These are phyloP conservation scores for Cladorrhinum sp. DNA, from an alignment of 2,329 filamentous ascomycete species.

Conservation along the genomic window DNA sequence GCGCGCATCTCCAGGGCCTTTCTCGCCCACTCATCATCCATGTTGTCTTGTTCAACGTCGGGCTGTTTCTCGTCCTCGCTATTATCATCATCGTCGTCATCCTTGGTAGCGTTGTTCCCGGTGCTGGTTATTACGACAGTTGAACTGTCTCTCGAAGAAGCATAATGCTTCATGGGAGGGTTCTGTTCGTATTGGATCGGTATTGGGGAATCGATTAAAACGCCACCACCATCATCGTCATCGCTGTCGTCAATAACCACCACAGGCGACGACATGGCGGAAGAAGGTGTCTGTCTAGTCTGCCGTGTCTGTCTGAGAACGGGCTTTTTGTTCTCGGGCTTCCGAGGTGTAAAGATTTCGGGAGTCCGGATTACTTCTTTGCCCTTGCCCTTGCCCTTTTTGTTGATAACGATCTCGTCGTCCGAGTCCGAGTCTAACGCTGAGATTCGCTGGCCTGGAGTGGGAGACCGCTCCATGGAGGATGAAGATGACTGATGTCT, in stretches of 20 bases:
- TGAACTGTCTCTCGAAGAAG: not conserved
- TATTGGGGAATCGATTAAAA: not conserved
- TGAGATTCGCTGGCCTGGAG: constrained; percentile 1
- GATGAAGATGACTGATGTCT: constrained; percentile 3
- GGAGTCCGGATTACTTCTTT: constrained; percentile 22
- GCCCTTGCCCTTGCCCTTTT: constrained; percentile 29
- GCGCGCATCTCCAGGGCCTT: constrained; percentile 38
- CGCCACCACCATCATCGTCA: constrained; percentile 6
- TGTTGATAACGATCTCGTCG: constrained; percentile 20
- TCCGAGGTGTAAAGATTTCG: constrained; percentile 10
- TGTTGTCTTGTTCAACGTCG: constrained; percentile 10
- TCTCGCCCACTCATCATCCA: constrained; percentile 39
- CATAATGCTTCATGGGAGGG: not conserved
- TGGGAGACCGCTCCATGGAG: not conserved
- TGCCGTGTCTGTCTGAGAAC: not conserved
- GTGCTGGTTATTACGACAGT: not conserved
- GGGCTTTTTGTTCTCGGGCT: constrained; percentile 6
- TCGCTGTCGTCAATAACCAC: constrained; percentile 26
- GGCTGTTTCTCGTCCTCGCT: not conserved
- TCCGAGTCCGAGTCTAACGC: constrained; percentile 16
- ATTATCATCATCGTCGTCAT: constrained; percentile 1
- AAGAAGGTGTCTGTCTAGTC: not conserved
- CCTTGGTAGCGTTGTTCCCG: not conserved
- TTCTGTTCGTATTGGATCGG: not conserved
- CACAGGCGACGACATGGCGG: constrained; percentile 1